phyloP scores from a whole-genome alignment of 2,329 filamentous ascomycete species.

The Fusarium brachygibbosum region DNA sequence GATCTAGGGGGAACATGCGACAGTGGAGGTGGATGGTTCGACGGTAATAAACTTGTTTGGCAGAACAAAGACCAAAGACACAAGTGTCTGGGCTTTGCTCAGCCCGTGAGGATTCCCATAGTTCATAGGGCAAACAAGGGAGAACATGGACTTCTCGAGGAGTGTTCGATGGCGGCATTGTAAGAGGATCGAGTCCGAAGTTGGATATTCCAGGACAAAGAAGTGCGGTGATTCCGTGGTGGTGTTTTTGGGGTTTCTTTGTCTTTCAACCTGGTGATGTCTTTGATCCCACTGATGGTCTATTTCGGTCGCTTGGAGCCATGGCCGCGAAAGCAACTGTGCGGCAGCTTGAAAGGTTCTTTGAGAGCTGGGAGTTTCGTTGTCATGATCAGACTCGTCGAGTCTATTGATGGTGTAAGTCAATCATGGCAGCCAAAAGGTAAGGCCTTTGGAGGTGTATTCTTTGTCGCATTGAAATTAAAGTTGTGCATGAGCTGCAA shows the following conservation, averaged over 20 bases:
- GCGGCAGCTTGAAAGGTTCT: constrained; percentile 9
- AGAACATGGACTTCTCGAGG: constrained; percentile 9
- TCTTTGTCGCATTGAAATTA: constrained; percentile 29
- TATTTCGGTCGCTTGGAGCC: constrained; percentile 26
- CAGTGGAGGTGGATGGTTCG: constrained; percentile 4
- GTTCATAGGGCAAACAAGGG: constrained; percentile 4
- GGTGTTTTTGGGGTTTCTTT: constrained; percentile 36
- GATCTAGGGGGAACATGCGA: not conserved
- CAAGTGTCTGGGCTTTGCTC: not conserved
- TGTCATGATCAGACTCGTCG: constrained; percentile 16
- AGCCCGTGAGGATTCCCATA: constrained; percentile 3
- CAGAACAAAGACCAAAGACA: constrained; percentile 37
- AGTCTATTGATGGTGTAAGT: constrained; percentile 38
- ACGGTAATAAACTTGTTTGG: constrained; percentile 43
- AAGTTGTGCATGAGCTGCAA: constrained; percentile 1
- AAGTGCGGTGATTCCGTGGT: constrained; percentile 21
- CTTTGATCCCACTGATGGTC: not conserved
- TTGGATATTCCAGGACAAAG: constrained; percentile 31
- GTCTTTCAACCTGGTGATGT: constrained; percentile 18
- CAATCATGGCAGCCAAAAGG: constrained; percentile 16
- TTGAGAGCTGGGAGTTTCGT: constrained; percentile 31
- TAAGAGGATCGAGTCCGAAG: constrained; percentile 19
- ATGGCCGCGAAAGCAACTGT: constrained; percentile 4
- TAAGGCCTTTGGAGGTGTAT: not conserved
- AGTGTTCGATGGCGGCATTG: constrained; percentile 28